These are phyloP conservation scores for Coniochaeta prunicola DNA, from an alignment of 2,329 filamentous ascomycete species.

Conservation along the genomic window DNA sequence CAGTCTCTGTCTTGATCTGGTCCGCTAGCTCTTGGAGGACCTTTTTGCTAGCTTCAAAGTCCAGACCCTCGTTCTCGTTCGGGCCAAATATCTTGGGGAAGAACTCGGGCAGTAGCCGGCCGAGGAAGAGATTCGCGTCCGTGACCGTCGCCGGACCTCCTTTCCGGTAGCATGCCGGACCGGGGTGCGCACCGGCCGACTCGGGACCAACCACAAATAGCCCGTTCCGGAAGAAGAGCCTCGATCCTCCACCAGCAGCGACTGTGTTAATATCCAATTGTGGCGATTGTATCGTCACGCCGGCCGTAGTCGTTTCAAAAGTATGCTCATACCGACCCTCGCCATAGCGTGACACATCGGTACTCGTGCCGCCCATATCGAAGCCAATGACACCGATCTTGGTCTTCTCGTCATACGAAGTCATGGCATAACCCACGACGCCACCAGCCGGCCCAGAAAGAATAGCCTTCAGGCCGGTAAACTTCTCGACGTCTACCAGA, in stretches of 20 bases:
- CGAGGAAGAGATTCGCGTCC: slow-evolving; percentile 82
- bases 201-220: slow-evolving; percentile 88
- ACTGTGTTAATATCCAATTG: slow-evolving; percentile 95
- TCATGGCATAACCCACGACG: slow-evolving; percentile 87
- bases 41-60: slow-evolving; percentile 66
- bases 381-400: slow-evolving; percentile 87
- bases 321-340: slow-evolving; percentile 86
- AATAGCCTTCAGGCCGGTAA: slow-evolving; percentile 80
- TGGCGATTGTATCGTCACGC: slow-evolving; percentile 88
- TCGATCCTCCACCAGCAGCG: slow-evolving; percentile 79
- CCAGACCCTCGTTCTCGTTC: slow-evolving; percentile 75
- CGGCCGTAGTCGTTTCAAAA: slow-evolving; percentile 88
- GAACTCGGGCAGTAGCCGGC: slow-evolving; percentile 78
- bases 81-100: slow-evolving; percentile 94
- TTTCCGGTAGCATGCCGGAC: slow-evolving; percentile 86
- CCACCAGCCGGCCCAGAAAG: slow-evolving; percentile 87
- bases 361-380: slow-evolving; percentile 92
- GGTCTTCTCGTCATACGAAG: slow-evolving; percentile 77
- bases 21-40: slow-evolving; percentile 70
- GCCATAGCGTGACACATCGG: slow-evolving; percentile 83
- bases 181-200: slow-evolving; percentile 81
- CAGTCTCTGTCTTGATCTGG: slow-evolving; percentile 70
- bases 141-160: slow-evolving; percentile 88
- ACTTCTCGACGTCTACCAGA: slow-evolving; percentile 66
- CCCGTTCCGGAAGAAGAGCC: slow-evolving; percentile 81